Conservation (phyloP, 805 yeast species). For the Cyberlindnera amylophila region DNA sequence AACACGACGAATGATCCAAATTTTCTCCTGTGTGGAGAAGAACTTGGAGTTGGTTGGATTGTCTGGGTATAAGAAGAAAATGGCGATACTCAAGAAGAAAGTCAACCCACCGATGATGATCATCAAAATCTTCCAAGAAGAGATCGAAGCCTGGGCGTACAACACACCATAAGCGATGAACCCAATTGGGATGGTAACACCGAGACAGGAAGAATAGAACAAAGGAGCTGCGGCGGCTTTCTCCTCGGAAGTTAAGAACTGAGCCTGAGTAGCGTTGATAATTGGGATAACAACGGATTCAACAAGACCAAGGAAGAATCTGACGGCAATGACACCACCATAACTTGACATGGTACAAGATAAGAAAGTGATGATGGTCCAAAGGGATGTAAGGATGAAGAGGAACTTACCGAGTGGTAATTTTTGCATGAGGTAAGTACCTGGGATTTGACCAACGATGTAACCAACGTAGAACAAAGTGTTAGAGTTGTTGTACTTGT, state of each 20-base stretch:
- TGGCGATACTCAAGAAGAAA: slow-evolving; percentile 33
- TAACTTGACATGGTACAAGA: slow-evolving; percentile 43
- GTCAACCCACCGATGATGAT: slow-evolving; percentile 56
- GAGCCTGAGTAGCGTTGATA: slow-evolving; percentile 45
- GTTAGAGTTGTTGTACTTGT: slow-evolving; percentile 44
- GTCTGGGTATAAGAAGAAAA: slow-evolving; percentile 46
- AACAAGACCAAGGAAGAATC: slow-evolving; percentile 50
- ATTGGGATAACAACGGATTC: slow-evolving; percentile 43
- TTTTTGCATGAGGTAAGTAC: slow-evolving; percentile 41
- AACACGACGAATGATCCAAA: slow-evolving; percentile 44
- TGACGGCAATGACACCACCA: slow-evolving; percentile 42
- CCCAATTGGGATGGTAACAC: slow-evolving; percentile 49
- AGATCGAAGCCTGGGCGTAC: slow-evolving; percentile 25
- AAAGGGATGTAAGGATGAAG: slow-evolving; percentile 33
- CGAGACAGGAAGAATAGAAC: slow-evolving; percentile 49
- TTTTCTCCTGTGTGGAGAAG: slow-evolving; percentile 45
- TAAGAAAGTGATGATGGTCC: slow-evolving; percentile 46
- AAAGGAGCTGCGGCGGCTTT: slow-evolving; percentile 51
- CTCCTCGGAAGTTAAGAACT: slow-evolving; percentile 45
- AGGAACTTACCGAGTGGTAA: slow-evolving; percentile 40
- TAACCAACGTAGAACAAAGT: slow-evolving; percentile 53
- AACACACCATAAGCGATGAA: slow-evolving; percentile 42
- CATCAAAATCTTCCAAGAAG: slow-evolving; percentile 52
- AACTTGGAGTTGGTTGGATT: slow-evolving; percentile 52
- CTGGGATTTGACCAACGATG: slow-evolving; percentile 42